phyloP scores from a whole-genome alignment of 164 flowering plant genomes.

The Berberis thunbergii region DNA sequence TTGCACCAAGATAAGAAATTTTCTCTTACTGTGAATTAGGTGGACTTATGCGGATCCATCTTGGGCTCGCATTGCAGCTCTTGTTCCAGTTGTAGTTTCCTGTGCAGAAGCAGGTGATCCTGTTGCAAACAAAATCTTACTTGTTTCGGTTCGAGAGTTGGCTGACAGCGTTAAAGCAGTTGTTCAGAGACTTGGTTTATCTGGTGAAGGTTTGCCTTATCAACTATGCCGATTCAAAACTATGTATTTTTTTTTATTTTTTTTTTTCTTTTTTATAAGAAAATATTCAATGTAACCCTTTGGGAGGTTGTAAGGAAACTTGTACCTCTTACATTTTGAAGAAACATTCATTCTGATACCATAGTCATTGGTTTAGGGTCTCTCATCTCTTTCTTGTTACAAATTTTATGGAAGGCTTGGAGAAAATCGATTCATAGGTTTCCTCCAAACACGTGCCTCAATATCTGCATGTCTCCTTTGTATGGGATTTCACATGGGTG shows the following conservation, averaged over 20 bases:
- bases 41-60: conserved; percentile 98
- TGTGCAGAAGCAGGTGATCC: conserved; percentile 93
- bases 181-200: conserved; percentile 65
- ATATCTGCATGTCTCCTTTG: background rate
- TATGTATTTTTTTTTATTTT: too few relatives aligned
- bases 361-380: too few relatives aligned
- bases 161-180: conserved; percentile 85
- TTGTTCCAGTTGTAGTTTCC: conserved; percentile 78
- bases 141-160: conserved; percentile 67
- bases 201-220: conserved; percentile 60
- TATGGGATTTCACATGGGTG: background rate
- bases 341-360: too few relatives aligned
- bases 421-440: too few relatives aligned
- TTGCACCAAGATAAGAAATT: conserved; percentile 4
- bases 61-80: conserved; percentile 98
- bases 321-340: too few relatives aligned
- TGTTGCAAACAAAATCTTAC: conserved; percentile 60
- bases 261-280: too few relatives aligned
- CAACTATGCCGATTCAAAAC: background rate
- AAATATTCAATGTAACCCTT: too few relatives aligned
- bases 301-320: too few relatives aligned
- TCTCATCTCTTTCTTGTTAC: too few relatives aligned
- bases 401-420: too few relatives aligned
- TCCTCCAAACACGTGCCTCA: too few relatives aligned
- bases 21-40: conserved; percentile 33